These are phyloP conservation scores for Macaranga tanarius DNA, from an alignment of 441 rosid genomes.

Conservation along the genomic window DNA sequence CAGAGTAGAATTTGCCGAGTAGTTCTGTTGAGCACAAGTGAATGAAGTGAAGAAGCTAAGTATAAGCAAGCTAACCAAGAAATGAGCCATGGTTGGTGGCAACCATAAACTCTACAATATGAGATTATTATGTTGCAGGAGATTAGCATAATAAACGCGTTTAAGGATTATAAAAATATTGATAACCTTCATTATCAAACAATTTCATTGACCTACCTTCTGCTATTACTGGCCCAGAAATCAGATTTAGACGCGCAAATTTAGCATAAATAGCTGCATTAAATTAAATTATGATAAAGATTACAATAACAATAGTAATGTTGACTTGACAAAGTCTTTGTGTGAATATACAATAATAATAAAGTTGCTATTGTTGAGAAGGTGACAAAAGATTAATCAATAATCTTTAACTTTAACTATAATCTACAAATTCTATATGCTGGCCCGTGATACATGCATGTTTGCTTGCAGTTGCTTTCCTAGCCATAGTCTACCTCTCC, in stretches of 20 bases:
- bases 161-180: background rate
- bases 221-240: background rate
- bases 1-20: constrained; percentile 27
- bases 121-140: too few species aligned
- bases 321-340: constrained; percentile 9
- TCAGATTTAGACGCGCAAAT: background rate
- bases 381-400: too few species aligned
- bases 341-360: background rate
- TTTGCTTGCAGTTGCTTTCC: background rate
- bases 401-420: too few species aligned
- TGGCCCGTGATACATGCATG: constrained; percentile 13
- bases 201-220: background rate
- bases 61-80: constrained; percentile 17
- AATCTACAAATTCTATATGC: background rate
- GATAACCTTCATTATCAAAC: background rate
- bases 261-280: background rate
- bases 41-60: constrained; percentile 8
- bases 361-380: background rate
- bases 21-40: constrained; percentile 31
- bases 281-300: background rate
- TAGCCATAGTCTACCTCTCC: too few species aligned
- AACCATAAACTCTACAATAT: too few species aligned
- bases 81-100: constrained; percentile 19
- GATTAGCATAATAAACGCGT: constrained; percentile 9
- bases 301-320: background rate